phyloP scores from a whole-genome alignment of 1,284 basidiomycete species.

The Cystobasidium slooffiae region DNA sequence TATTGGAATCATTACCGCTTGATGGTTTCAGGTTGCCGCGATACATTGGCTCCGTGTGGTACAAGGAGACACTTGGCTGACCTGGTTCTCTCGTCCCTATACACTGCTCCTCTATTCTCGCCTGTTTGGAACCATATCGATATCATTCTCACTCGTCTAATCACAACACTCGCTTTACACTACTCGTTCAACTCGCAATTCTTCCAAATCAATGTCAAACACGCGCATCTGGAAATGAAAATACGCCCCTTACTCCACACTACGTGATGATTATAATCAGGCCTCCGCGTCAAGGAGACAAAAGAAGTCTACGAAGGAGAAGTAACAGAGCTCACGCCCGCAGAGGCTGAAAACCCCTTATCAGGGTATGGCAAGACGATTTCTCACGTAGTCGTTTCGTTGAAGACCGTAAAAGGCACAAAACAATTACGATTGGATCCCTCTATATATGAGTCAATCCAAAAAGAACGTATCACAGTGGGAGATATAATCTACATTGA shows the following conservation, averaged over 20 bases:
- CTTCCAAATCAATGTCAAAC: too few relatives aligned
- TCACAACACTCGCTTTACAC: background rate
- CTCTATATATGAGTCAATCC: slow-evolving; percentile 92
- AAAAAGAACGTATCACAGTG: slow-evolving; percentile 95
- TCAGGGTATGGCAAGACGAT: slow-evolving; percentile 99
- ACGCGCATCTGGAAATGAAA: too few relatives aligned
- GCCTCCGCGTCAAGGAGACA: slow-evolving; percentile 94
- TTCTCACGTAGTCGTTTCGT: slow-evolving; percentile 91
- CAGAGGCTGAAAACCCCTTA: slow-evolving; percentile 91
- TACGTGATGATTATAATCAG: slow-evolving; percentile 58
- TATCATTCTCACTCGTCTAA: background rate
- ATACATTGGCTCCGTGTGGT: too few relatives aligned
- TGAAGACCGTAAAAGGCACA: slow-evolving; percentile 98
- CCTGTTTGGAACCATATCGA: background rate
- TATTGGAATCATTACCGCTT: too few relatives aligned
- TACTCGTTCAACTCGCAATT: too few relatives aligned
- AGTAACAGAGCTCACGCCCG: slow-evolving; percentile 93
- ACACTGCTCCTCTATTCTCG: too few relatives aligned
- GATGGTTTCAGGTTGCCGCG: too few relatives aligned
- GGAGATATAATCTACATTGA: slow-evolving; percentile 98
- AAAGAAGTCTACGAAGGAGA: slow-evolving; percentile 99
- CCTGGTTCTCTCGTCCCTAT: too few relatives aligned
- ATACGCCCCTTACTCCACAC: background rate
- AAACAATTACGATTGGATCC: slow-evolving; percentile 96
- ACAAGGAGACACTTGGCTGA: too few relatives aligned